Percentiles rank a stretch among this genome's conserved stretches.
phyloP scores from a whole-genome alignment of 805 yeast genomes.

The Pichia paraexigua region DNA sequence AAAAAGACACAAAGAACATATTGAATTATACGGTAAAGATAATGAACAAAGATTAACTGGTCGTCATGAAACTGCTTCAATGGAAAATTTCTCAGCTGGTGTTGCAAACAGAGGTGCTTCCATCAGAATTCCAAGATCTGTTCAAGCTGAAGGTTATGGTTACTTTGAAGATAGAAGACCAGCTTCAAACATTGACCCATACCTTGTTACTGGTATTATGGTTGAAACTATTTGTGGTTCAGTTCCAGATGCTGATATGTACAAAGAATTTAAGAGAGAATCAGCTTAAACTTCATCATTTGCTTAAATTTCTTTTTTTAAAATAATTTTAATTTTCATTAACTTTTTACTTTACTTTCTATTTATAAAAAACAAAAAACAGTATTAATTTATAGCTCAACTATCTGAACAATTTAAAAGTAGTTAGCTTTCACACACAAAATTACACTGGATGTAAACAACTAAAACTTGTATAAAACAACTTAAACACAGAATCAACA shows the following conservation, averaged over 20 bases:
- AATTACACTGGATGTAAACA: background rate
- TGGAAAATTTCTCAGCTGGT: slow-evolving; percentile 87
- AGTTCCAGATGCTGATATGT: slow-evolving; percentile 91
- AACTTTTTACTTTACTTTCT: background rate
- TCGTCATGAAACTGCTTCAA: slow-evolving; percentile 95
- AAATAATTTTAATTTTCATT: background rate
- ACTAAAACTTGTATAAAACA: background rate
- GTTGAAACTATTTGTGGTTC: slow-evolving; percentile 94
- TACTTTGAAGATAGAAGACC: slow-evolving; percentile 99
- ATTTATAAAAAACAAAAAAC: background rate
- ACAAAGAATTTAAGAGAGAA: slow-evolving; percentile 81
- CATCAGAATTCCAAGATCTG: slow-evolving; percentile 97
- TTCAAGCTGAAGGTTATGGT: slow-evolving; percentile 95
- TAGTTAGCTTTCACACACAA: background rate
- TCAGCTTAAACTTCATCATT: slow-evolving; percentile 23
- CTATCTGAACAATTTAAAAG: background rate
- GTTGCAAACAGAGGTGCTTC: slow-evolving; percentile 99
- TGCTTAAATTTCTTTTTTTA: background rate
- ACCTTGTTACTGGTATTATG: slow-evolving; percentile 97
- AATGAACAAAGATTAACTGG: slow-evolving; percentile 95
- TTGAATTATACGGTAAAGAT: slow-evolving; percentile 90
- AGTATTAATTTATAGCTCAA: background rate
- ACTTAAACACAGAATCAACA: background rate
- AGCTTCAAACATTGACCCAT: slow-evolving; percentile 98
- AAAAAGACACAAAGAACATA: slow-evolving; percentile 95